Evolutionary conservation across 768 basidiomycete species (phyloP).

Genomic region (Macrocybe gigantea): DNA sequence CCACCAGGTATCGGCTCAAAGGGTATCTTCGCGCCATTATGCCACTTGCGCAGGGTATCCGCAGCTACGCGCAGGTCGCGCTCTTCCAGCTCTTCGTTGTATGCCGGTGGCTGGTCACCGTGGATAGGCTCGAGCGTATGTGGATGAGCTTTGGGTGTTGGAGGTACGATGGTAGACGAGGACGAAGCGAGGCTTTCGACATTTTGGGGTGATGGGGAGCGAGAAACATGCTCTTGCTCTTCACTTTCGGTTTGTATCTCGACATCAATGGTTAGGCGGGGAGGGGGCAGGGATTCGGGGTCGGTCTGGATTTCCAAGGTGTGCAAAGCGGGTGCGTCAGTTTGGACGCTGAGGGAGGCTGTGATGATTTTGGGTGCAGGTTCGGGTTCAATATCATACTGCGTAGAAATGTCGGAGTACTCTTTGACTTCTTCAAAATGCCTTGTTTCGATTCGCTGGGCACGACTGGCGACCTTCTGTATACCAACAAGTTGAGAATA

Average conservation of each 20-base stretch:
- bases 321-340: conserved; percentile 32
- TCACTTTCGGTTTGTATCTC: conserved; percentile 60
- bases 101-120: conserved; percentile 67
- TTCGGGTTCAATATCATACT: conserved; percentile 73
- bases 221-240: conserved; percentile 29
- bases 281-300: conserved; percentile 26
- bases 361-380: conserved; percentile 43
- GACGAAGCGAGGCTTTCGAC: conserved; percentile 63
- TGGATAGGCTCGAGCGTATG: conserved; percentile 23
- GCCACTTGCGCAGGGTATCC: conserved; percentile 66
- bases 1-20: conserved; percentile 41
- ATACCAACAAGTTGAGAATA: conserved; percentile 4
- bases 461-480: conserved; percentile 66
- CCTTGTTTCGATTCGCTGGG: conserved; percentile 37
- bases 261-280: conserved; percentile 41
- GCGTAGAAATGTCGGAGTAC: conserved; percentile 69
- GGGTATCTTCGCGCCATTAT: conserved; percentile 50
- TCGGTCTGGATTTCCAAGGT: conserved; percentile 26
- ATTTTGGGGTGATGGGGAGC: conserved; percentile 44
- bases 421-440: conserved; percentile 65
- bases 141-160: conserved; percentile 53
- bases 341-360: conserved; percentile 50
- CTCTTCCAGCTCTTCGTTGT: conserved; percentile 52
- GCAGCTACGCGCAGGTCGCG: conserved; percentile 46
- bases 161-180: conserved; percentile 65